Percentiles rank a stretch among this genome's conserved stretches.
Conservation (phyloP, 2,329 filamentous ascomycete species). For the Fusarium cyanostomum region DNA sequence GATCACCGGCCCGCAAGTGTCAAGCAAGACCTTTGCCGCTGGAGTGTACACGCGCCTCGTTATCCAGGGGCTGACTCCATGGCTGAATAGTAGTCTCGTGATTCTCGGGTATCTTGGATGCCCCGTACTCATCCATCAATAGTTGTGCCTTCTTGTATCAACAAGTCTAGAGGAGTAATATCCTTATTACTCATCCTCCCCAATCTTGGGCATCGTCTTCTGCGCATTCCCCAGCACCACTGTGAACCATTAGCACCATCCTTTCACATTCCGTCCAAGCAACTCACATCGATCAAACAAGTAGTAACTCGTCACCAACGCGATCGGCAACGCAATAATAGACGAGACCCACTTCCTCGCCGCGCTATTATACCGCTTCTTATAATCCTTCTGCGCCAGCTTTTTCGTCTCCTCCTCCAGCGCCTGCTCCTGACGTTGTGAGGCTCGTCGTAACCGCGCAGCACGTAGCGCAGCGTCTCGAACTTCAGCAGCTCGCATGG, state of each 20-base stretch:
- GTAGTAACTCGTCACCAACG: constrained; percentile 64
- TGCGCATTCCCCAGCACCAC: constrained; percentile 46
- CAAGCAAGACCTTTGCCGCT: not conserved
- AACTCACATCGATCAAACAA: constrained; percentile 61
- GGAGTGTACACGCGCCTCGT: not conserved
- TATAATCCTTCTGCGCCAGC: constrained; percentile 49
- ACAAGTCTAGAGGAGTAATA: too few relatives aligned
- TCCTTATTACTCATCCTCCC: not conserved
- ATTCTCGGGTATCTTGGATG: too few relatives aligned
- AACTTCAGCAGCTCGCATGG: constrained; percentile 34
- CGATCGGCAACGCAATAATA: constrained; percentile 63
- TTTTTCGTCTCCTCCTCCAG: constrained; percentile 30
- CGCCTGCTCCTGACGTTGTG: constrained; percentile 26
- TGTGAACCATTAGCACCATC: constrained; percentile 18
- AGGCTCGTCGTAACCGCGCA: constrained; percentile 31
- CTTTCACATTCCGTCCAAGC: fast-evolving
- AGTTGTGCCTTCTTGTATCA: too few relatives aligned
- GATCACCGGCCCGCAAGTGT: too few relatives aligned
- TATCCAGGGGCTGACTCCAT: not conserved
- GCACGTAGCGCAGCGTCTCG: constrained; percentile 38
- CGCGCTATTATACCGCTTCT: constrained; percentile 55
- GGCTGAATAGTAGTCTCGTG: too few relatives aligned
- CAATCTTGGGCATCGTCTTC: constrained; percentile 32
- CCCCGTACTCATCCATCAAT: too few relatives aligned
- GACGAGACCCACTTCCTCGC: constrained; percentile 56